Percentiles rank a stretch among this genome's conserved stretches.
phyloP scores from a whole-genome alignment of 2,329 filamentous ascomycete genomes.

The Aspergillus fumigatiaffinis region DNA sequence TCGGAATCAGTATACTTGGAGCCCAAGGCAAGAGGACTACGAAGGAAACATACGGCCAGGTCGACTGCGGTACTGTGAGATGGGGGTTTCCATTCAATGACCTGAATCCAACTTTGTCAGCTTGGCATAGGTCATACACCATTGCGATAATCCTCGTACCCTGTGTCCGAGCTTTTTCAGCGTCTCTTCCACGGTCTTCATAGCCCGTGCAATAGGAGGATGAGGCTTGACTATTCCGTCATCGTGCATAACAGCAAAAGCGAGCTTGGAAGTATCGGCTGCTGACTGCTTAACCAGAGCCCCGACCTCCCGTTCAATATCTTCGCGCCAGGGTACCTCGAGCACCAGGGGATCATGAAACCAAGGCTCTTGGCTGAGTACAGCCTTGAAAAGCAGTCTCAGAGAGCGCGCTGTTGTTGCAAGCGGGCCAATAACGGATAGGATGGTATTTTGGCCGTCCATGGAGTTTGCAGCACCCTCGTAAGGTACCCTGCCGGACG shows the following conservation, averaged over 20 bases:
- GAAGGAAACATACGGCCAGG: slow-evolving; percentile 35
- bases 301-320: slow-evolving; percentile 33
- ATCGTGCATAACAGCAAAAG: slow-evolving; percentile 52
- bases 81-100: slow-evolving; percentile 59
- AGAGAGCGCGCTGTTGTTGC: slow-evolving; percentile 54
- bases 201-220: slow-evolving; percentile 55
- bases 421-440: slow-evolving; percentile 62
- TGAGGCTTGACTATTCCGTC: slow-evolving; percentile 51
- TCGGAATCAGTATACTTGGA: slow-evolving; percentile 9
- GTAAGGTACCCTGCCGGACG: slow-evolving; percentile 51
- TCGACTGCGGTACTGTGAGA: slow-evolving; percentile 41
- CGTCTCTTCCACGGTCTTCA: slow-evolving; percentile 49
- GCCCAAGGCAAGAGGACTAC: neutral
- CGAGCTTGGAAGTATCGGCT: slow-evolving; percentile 37
- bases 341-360: slow-evolving; percentile 61
- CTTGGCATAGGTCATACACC: neutral
- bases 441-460: slow-evolving; percentile 61
- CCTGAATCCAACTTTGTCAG: slow-evolving; percentile 18
- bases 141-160: slow-evolving; percentile 9
- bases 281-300: slow-evolving; percentile 38
- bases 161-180: slow-evolving; percentile 53
- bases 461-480: slow-evolving; percentile 59
- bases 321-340: slow-evolving; percentile 62
- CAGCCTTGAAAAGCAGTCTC: slow-evolving; percentile 52
- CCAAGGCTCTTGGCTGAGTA: slow-evolving; percentile 62